Evolutionary conservation across 768 basidiomycete species (phyloP).

Genomic region (Suillus lakei): DNA sequence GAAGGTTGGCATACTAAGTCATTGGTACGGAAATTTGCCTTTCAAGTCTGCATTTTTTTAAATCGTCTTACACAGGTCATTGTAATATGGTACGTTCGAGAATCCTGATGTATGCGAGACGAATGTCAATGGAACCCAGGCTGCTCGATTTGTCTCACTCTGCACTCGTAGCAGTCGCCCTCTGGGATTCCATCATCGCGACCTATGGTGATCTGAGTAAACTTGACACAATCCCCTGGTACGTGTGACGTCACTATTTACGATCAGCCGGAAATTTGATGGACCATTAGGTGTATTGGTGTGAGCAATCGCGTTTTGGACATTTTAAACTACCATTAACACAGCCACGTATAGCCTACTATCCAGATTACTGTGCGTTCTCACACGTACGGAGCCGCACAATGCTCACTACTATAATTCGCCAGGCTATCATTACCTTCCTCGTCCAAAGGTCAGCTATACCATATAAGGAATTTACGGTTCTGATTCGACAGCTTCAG

Average conservation of each 20-base stretch:
- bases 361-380: constrained; percentile 25
- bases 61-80: constrained; percentile 17
- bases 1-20: constrained; percentile 23
- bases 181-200: constrained; percentile 29
- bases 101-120: not conserved
- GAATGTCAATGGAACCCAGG: constrained; percentile 14
- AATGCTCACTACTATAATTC: not conserved
- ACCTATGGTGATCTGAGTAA: constrained; percentile 21
- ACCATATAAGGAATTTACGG: not conserved
- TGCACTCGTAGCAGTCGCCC: constrained; percentile 20
- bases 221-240: constrained; percentile 28
- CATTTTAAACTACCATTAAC: not conserved
- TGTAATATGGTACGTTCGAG: constrained; percentile 22
- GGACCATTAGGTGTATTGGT: constrained; percentile 25
- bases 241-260: not conserved
- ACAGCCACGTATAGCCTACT: constrained; percentile 15
- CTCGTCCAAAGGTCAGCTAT: constrained; percentile 24
- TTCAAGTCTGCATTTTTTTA: not conserved
- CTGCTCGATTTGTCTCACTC: constrained; percentile 31
- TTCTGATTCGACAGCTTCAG: constrained; percentile 13
- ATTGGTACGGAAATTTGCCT: constrained; percentile 18
- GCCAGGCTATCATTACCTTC: constrained; percentile 31
- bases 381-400: not conserved
- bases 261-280: not conserved
- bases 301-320: constrained; percentile 16